Evolutionary conservation across 2,329 filamentous ascomycete genomes (phyloP), one percentile per base, ranked within the genome.

Genomic region (Myriosclerotinia duriaeana): DNA sequence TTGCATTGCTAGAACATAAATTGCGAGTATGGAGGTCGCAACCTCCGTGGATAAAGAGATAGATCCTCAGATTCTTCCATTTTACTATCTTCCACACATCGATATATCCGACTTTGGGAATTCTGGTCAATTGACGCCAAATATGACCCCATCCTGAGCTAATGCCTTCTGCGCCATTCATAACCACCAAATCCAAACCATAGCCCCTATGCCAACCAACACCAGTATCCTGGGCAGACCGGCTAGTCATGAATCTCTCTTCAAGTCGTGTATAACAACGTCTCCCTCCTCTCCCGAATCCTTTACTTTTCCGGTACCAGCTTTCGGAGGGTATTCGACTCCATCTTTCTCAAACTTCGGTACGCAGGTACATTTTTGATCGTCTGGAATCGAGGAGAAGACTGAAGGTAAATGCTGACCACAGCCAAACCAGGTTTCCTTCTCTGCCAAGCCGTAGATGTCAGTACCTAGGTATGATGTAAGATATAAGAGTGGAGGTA

Each of bases 311-410:
- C 70, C 74, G n/a, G 53, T 64, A 26, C 69, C 69, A 20, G 78
- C 81, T 78, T 79, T 83, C n/a, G 84, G 83, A 46, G 84, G 84
- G 71, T 85, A 87, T 71, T 80, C 71, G 69, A 81, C 80, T 46
- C 82, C 83, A 34, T 81, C 79, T 59, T 79, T 79, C 72, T 83
- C 80, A 67, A 84, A 79, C 72, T 82, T 82, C 0, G 73, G 73
- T 69, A 79, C 78, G 75, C 85, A 88, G 52, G 77, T 80, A 76
- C 85, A 88, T 77, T 84, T 80, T 58, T 86, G 76, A 6, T 79
- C 76, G 22, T 78, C 76, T 3, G 83, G 79, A 30, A 87, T 76
- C 9, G 73, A 72, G 71, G 83, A 80, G 80, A 88, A 83, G 63
- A 87, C 84, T 3, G 74, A 71, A 3, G 82, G 76, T 64, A 85